Percentiles rank a stretch among this genome's conserved stretches.
These are phyloP conservation scores for Geotrichum klebahnii DNA, from an alignment of 1,139 yeast species.

Conservation along the genomic window DNA sequence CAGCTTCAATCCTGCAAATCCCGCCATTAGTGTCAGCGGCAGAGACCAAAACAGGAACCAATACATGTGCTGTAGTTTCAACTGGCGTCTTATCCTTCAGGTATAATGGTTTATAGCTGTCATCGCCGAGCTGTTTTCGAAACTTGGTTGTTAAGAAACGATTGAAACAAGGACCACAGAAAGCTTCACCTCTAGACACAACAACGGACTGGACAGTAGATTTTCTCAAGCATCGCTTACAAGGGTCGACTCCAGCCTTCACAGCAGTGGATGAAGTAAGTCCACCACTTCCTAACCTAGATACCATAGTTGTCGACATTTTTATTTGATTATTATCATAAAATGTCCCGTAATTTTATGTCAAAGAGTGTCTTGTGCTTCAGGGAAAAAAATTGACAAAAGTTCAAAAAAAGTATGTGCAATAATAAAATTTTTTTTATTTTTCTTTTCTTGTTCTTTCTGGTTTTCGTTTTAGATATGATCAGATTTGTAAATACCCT, in stretches of 20 bases:
- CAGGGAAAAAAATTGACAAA: no score
- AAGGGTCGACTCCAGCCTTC: conserved; percentile 12
- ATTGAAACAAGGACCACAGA: conserved; percentile 21
- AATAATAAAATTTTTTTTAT: no score
- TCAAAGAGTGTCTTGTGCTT: no score
- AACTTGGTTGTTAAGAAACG: conserved; percentile 20
- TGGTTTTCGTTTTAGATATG: no score
- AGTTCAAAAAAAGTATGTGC: no score
- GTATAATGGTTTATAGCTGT: conserved; percentile 19
- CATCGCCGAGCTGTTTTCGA: conserved; percentile 19
- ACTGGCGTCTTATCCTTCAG: conserved; percentile 15
- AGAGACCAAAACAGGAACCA: conserved; percentile 17
- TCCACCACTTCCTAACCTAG: conserved; percentile 8
- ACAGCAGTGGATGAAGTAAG: conserved; percentile 2
- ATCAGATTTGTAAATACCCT: no score
- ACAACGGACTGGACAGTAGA: conserved; percentile 9
- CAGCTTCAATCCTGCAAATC: conserved; percentile 2
- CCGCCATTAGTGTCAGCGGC: conserved; percentile 5
- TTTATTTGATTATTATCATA: neutral
- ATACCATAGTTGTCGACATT: conserved; percentile 20
- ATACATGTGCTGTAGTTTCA: conserved; percentile 14
- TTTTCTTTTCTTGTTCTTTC: no score
- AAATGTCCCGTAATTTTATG: no score
- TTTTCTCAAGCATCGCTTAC: conserved; percentile 17
- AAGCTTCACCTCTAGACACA: conserved; percentile 20